phyloP scores from a whole-genome alignment of 1,139 yeast species.

The Kazachstania sp. region DNA sequence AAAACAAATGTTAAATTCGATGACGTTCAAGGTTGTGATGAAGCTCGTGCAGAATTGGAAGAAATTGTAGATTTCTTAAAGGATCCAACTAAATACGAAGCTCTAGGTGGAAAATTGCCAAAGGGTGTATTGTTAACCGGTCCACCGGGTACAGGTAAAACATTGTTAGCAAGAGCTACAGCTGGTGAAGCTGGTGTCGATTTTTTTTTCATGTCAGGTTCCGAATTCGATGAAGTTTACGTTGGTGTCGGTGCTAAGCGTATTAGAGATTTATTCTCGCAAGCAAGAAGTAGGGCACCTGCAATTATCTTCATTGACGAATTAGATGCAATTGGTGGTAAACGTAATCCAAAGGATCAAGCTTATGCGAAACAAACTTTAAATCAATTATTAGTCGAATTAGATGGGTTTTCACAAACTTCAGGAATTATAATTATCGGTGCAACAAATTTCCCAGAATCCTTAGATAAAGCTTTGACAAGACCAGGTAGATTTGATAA shows the following conservation, averaged over 20 bases:
- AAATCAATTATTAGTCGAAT: conserved; percentile 88
- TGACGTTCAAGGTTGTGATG: conserved; percentile 97
- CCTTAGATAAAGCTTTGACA: conserved; percentile 90
- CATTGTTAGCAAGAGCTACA: conserved; percentile 92
- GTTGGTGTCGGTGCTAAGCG: conserved; percentile 99
- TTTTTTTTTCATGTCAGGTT: conserved; percentile 96
- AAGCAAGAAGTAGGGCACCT: conserved; percentile 93
- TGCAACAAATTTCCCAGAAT: conserved; percentile 96
- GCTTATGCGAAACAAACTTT: conserved; percentile 96
- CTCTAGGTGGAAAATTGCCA: conserved; percentile 93
- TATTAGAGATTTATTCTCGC: conserved; percentile 84
- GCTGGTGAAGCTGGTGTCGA: conserved; percentile 99
- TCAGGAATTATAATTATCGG: conserved; percentile 93
- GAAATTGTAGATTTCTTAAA: conserved; percentile 94
- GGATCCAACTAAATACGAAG: conserved; percentile 93
- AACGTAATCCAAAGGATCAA: conserved; percentile 93
- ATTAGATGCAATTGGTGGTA: conserved; percentile 96
- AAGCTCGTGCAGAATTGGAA: conserved; percentile 93
- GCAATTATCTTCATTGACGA: conserved; percentile 96
- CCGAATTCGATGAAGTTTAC: conserved; percentile 94
- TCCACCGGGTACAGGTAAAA: conserved; percentile 99
- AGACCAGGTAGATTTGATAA: conserved; percentile 99
- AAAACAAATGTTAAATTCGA: conserved; percentile 81
- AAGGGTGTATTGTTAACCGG: conserved; percentile 96
- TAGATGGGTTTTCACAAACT: conserved; percentile 92